Conservation (phyloP, 306 rosid species). For the Casuarina equisetifolia region DNA sequence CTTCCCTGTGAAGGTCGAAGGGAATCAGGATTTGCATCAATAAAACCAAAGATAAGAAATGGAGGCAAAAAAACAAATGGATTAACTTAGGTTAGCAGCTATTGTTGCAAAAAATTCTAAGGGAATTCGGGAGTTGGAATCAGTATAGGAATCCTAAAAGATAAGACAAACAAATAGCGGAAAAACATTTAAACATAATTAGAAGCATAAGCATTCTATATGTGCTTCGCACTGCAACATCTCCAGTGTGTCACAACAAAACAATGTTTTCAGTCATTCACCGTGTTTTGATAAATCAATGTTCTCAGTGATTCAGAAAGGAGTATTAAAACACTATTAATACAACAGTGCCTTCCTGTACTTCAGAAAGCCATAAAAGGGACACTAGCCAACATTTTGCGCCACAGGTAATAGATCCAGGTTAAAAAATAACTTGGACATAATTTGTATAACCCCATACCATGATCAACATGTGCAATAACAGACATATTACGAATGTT, state of each 20-base stretch:
- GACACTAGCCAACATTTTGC: background rate
- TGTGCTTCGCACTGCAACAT: background rate
- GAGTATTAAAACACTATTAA: too few species aligned
- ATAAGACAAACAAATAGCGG: background rate
- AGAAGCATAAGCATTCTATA: background rate
- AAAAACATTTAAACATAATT: background rate
- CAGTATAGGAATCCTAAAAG: background rate
- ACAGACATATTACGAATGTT: conserved; percentile 97
- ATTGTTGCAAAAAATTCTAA: background rate
- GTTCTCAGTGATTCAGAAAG: too few species aligned
- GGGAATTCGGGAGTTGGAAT: background rate
- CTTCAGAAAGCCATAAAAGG: background rate
- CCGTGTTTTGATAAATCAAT: too few species aligned
- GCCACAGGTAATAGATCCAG: background rate
- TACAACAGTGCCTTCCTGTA: background rate
- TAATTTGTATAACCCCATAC: conserved; percentile 23
- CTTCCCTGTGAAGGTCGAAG: conserved; percentile 34
- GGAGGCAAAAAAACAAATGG: background rate
- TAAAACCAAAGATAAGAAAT: background rate
- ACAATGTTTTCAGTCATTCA: background rate
- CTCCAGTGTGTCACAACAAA: background rate
- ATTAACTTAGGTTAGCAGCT: background rate
- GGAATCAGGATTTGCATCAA: background rate
- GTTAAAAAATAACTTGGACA: background rate
- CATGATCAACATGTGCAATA: conserved; percentile 91